phyloP scores from a whole-genome alignment of 2,329 filamentous ascomycete species.

The Alternaria infectoria region DNA sequence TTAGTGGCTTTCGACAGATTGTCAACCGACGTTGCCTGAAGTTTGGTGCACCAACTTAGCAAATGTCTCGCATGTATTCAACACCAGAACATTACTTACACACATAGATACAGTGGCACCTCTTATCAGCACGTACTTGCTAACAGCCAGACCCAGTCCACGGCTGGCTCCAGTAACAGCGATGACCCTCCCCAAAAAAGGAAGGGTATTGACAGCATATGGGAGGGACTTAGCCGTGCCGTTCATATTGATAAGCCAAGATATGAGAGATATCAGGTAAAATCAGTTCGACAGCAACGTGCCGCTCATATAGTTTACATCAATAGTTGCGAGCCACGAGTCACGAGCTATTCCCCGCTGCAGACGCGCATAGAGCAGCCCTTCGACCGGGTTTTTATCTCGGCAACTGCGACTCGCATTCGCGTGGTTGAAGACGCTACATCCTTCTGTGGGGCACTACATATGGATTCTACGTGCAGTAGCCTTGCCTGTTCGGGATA shows the following conservation, averaged over 20 bases:
- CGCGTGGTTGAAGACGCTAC: too few relatives aligned
- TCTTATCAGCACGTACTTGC: slow-evolving; percentile 2
- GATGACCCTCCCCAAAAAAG: not conserved
- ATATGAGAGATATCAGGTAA: not conserved
- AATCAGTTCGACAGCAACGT: not conserved
- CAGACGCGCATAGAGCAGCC: too few relatives aligned
- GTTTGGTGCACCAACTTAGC: not conserved
- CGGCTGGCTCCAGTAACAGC: slow-evolving; percentile 3
- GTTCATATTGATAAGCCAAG: not conserved
- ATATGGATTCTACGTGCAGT: too few relatives aligned
- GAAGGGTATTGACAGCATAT: slow-evolving; percentile 2
- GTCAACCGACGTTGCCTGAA: not conserved
- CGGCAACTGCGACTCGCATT: too few relatives aligned
- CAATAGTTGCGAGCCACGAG: too few relatives aligned
- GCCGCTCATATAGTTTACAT: not conserved
- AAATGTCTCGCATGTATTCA: not conserved
- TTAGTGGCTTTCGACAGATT: not conserved
- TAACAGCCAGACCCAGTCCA: not conserved
- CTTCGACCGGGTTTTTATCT: too few relatives aligned
- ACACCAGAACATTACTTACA: not conserved
- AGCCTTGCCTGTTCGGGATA: too few relatives aligned
- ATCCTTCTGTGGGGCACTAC: too few relatives aligned
- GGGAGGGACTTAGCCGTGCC: not conserved
- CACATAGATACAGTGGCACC: slow-evolving; percentile 1
- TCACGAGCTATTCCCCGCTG: too few relatives aligned